These are phyloP conservation scores for Pharnaceum exiguum DNA, from an alignment of 148 eudicot species.

Conservation along the genomic window DNA sequence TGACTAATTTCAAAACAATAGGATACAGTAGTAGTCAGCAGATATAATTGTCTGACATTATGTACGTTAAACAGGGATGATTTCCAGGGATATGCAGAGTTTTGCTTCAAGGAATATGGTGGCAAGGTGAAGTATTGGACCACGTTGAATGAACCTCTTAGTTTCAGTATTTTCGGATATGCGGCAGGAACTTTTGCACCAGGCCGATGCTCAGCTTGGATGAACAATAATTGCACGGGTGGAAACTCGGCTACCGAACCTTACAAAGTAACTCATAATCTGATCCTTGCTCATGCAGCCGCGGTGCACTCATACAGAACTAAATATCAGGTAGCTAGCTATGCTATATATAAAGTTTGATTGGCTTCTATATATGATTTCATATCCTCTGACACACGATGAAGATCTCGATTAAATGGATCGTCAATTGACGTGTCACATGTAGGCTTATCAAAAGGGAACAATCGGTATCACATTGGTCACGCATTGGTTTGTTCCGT, in stretches of 20 bases:
- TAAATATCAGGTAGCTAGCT: slow-evolving; percentile 31
- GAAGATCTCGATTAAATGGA: background rate
- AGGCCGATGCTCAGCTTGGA: slow-evolving; percentile 24
- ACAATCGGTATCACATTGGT: slow-evolving; percentile 21
- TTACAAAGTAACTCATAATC: slow-evolving; percentile 37
- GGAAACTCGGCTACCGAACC: slow-evolving; percentile 55
- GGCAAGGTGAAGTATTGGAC: slow-evolving; percentile 35
- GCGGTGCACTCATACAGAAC: slow-evolving; percentile 30
- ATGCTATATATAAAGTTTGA: background rate
- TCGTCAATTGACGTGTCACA: background rate
- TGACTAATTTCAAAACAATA: background rate
- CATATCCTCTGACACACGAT: background rate
- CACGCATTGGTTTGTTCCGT: slow-evolving; percentile 21
- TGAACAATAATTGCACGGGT: slow-evolving; percentile 27
- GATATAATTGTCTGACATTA: background rate
- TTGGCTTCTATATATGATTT: background rate
- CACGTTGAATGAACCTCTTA: slow-evolving; percentile 36
- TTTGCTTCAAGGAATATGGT: slow-evolving; percentile 36
- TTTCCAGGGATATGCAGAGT: slow-evolving; percentile 24
- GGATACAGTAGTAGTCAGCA: background rate
- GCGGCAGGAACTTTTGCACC: slow-evolving; percentile 22
- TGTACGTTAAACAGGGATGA: slow-evolving; percentile 11
- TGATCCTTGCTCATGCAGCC: slow-evolving; percentile 35
- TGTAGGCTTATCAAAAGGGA: slow-evolving; percentile 27
- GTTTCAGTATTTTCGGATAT: slow-evolving; percentile 19